These are phyloP conservation scores for Lonicera japonica DNA, from an alignment of 129 eudicot species.

Conservation along the genomic window DNA sequence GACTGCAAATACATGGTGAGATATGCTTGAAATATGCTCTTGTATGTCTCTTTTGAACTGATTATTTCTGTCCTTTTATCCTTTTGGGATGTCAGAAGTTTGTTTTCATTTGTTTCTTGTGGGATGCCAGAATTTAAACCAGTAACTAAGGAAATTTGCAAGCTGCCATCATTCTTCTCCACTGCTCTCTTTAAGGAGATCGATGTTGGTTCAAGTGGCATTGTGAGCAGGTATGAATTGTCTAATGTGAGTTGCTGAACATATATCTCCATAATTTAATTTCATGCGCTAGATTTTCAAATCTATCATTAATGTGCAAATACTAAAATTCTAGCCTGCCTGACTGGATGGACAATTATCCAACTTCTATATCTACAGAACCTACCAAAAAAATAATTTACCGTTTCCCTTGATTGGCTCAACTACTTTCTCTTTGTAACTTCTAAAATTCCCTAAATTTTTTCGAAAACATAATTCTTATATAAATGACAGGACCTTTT, in stretches of 20 bases:
- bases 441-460: too few relatives aligned
- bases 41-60: constrained; percentile 3
- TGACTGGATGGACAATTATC: background rate
- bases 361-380: background rate
- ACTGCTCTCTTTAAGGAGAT: constrained; percentile 70
- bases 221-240: constrained; percentile 65
- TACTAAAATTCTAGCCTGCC: background rate
- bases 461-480: too few relatives aligned
- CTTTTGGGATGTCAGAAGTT: constrained; percentile 2
- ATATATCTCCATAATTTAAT: background rate
- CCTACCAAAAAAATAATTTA: background rate
- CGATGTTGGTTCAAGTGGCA: constrained; percentile 52
- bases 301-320: background rate
- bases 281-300: constrained; percentile 1
- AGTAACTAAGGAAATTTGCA: constrained; percentile 85
- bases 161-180: constrained; percentile 87
- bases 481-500: too few relatives aligned
- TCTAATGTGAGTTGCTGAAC: background rate
- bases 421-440: too few relatives aligned
- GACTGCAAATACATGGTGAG: constrained; percentile 78
- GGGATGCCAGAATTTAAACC: constrained; percentile 63
- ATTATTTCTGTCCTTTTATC: background rate
- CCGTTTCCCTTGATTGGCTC: background rate
- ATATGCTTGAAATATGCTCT: background rate
- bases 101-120: constrained; percentile 7